Conservation (phyloP, 768 basidiomycete species). For the Exidia glandulosa region DNA sequence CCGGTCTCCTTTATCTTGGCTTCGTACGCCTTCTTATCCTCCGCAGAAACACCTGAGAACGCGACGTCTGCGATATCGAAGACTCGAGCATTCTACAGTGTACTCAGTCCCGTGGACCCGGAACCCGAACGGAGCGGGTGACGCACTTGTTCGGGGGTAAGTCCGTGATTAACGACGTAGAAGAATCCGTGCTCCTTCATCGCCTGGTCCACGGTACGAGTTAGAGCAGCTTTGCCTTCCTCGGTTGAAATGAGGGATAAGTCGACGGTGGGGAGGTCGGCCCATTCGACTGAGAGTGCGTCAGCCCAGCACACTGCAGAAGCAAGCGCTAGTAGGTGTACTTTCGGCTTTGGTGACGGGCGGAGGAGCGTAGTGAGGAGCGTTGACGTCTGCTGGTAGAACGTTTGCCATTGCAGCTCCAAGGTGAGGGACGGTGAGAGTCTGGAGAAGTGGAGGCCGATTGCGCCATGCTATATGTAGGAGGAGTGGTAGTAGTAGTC, state of each 20-base stretch:
- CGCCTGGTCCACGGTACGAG: constrained; percentile 20
- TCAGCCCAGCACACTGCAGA: too few species aligned
- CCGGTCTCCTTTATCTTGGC: constrained; percentile 33
- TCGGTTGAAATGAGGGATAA: constrained; percentile 10
- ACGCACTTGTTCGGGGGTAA: constrained; percentile 28
- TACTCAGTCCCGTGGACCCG: background rate
- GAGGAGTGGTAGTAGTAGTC: too few species aligned
- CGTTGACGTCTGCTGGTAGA: too few species aligned
- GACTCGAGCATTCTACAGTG: constrained; percentile 28
- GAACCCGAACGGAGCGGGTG: background rate
- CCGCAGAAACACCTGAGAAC: constrained; percentile 27
- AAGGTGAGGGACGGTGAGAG: too few species aligned
- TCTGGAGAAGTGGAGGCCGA: too few species aligned
- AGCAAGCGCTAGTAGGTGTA: too few species aligned
- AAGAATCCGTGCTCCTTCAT: constrained; percentile 33
- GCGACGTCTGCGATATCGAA: constrained; percentile 38
- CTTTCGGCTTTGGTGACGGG: too few species aligned
- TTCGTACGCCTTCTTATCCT: constrained; percentile 31
- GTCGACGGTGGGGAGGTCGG: constrained; percentile 26
- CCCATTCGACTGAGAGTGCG: constrained; percentile 24
- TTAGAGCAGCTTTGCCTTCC: constrained; percentile 10
- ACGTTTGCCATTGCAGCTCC: too few species aligned
- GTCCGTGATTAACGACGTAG: constrained; percentile 41
- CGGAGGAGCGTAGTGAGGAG: too few species aligned
- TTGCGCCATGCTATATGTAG: too few species aligned